Evolutionary conservation across 768 basidiomycete species (phyloP).

Genomic region (Terana coerulea): DNA sequence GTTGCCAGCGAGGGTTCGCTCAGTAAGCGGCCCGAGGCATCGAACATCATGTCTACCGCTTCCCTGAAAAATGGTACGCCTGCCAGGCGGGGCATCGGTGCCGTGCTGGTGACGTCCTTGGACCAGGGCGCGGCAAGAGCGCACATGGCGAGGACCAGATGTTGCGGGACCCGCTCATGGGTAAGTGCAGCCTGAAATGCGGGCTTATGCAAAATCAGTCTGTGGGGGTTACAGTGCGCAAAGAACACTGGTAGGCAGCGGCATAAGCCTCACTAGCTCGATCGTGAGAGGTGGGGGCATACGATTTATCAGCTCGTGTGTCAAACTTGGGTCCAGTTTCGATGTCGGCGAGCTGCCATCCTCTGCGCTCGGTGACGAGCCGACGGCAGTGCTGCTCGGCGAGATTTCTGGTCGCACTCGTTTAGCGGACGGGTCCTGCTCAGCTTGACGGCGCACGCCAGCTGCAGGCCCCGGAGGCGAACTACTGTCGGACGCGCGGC

Average conservation of each 20-base stretch:
- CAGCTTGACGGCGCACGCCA: slow-evolving; percentile 5
- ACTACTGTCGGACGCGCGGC: background rate
- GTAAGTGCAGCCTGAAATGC: slow-evolving; percentile 66
- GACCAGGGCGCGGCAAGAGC: slow-evolving; percentile 77
- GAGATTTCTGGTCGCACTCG: slow-evolving; percentile 7
- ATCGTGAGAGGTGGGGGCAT: slow-evolving; percentile 27
- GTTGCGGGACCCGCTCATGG: slow-evolving; percentile 61
- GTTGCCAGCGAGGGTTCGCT: slow-evolving; percentile 65
- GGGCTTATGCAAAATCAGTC: slow-evolving; percentile 75
- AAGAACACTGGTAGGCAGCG: slow-evolving; percentile 59
- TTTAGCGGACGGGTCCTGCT: slow-evolving; percentile 8
- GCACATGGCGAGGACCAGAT: slow-evolving; percentile 72
- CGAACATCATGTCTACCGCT: slow-evolving; percentile 68
- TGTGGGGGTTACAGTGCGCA: slow-evolving; percentile 74
- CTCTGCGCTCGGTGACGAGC: slow-evolving; percentile 7
- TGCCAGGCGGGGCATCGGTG: slow-evolving; percentile 37
- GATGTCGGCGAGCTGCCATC: slow-evolving; percentile 38
- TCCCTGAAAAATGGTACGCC: slow-evolving; percentile 46
- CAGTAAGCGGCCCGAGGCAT: slow-evolving; percentile 57
- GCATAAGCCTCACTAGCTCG: background rate
- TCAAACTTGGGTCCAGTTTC: slow-evolving; percentile 54
- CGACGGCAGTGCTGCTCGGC: slow-evolving; percentile 5
- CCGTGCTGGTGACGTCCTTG: slow-evolving; percentile 58
- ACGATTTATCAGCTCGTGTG: slow-evolving; percentile 74
- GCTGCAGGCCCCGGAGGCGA: background rate